Evolutionary conservation across 345 rosid species (phyloP).

Genomic region (Microcos paniculata): DNA sequence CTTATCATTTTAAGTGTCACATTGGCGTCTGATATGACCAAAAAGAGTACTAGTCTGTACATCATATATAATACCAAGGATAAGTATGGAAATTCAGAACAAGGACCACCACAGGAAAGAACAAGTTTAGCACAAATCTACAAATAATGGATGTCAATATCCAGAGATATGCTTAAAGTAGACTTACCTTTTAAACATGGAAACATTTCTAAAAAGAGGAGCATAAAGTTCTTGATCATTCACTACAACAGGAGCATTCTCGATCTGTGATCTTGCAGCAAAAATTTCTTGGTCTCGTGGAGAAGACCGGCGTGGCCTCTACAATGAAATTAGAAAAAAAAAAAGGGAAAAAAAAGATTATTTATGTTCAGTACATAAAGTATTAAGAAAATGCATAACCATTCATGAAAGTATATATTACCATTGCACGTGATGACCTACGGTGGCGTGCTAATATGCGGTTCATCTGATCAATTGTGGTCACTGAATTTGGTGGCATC

Average conservation of each 20-base stretch:
- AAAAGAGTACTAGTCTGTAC: not conserved
- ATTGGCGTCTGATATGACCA: not conserved
- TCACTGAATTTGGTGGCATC: conserved; percentile 78
- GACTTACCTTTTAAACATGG: conserved; percentile 75
- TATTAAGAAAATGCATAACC: not conserved
- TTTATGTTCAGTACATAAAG: conserved; percentile 1
- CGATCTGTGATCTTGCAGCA: conserved; percentile 63
- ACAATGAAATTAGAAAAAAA: conserved; percentile 25
- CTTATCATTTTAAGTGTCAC: not conserved
- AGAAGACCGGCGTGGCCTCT: conserved; percentile 88
- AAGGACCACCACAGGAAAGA: conserved; percentile 7
- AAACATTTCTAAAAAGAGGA: conserved; percentile 77
- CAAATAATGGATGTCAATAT: not conserved
- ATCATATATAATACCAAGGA: not conserved
- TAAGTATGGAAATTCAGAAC: not conserved
- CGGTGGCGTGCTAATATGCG: conserved; percentile 44
- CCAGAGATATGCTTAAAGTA: not conserved
- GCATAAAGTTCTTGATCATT: conserved; percentile 67
- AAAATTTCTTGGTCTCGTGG: conserved; percentile 65
- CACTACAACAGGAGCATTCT: conserved; percentile 44
- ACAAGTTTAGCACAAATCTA: not conserved
- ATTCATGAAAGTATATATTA: conserved; percentile 22
- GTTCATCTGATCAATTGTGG: conserved; percentile 69
- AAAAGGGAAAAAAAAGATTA: too few relatives aligned
- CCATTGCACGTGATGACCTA: conserved; percentile 73